Percentiles rank a stretch among this genome's conserved stretches.
Conservation (phyloP, 2,329 filamentous ascomycete genomes). For the Raffaelea ambrosiae region DNA sequence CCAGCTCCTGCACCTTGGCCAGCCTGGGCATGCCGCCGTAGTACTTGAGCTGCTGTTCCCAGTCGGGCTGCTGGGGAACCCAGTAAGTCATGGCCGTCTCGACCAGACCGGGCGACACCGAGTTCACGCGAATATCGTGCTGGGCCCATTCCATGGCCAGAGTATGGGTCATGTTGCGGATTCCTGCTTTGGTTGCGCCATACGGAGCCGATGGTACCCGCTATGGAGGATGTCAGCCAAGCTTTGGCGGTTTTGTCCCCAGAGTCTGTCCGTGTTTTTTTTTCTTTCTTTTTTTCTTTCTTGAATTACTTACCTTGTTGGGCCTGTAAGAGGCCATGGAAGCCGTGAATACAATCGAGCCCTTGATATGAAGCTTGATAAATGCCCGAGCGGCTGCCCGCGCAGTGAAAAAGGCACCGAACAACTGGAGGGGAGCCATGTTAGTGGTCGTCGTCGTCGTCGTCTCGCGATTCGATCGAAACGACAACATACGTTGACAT, state of each 20-base stretch:
- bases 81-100: neutral
- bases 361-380: neutral
- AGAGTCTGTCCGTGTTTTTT: too few species aligned
- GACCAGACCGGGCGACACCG: neutral
- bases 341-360: neutral
- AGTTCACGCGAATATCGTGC: neutral
- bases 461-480: too few species aligned
- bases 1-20: neutral
- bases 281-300: too few species aligned
- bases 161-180: neutral
- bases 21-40: neutral
- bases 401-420: too few species aligned
- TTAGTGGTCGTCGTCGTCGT: too few species aligned
- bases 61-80: neutral
- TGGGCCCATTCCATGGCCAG: neutral
- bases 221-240: neutral
- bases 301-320: neutral
- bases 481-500: neutral
- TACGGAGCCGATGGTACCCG: neutral
- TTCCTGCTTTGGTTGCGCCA: neutral
- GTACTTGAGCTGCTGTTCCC: neutral
- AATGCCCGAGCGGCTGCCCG: neutral
- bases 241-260: too few species aligned
- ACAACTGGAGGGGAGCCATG: too few species aligned
- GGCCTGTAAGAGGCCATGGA: neutral